Conservation (phyloP, 1,284 basidiomycete species). For the Meira miltonrushii region DNA sequence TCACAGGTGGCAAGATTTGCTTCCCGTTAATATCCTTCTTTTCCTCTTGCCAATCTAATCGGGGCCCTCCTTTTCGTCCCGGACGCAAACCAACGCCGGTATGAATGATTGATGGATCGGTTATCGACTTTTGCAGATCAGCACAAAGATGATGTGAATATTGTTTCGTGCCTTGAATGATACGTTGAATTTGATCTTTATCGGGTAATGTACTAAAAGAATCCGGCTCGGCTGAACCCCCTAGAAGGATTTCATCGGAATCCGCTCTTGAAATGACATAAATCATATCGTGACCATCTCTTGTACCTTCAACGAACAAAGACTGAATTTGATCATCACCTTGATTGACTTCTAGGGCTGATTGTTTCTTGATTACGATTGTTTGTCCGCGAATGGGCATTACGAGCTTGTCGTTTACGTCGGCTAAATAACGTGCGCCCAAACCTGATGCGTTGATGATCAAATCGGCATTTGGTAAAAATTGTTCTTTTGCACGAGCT, state of each 20-base stretch:
- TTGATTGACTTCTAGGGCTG: neutral
- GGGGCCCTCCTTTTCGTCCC: neutral
- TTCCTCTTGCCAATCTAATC: neutral
- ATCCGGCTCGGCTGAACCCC: neutral
- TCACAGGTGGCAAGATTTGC: neutral
- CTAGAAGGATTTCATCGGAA: neutral
- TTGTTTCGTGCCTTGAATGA: neutral
- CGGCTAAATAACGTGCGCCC: neutral
- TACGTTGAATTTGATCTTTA: neutral
- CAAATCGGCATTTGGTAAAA: neutral
- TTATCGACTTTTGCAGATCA: neutral
- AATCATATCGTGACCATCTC: neutral
- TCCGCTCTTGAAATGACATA: constrained; percentile 7
- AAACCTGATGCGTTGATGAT: neutral
- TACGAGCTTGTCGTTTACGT: neutral
- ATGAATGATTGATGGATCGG: neutral
- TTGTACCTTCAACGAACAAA: neutral
- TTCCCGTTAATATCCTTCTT: too few species aligned
- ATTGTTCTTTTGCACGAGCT: neutral
- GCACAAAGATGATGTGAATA: neutral
- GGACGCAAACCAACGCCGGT: constrained; percentile 2
- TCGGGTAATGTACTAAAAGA: neutral
- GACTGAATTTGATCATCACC: neutral
- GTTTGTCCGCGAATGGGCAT: neutral
- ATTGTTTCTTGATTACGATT: neutral